These are phyloP conservation scores for Xerocomus brunneocitrinus DNA, from an alignment of 768 basidiomycete genomes.

Conservation along the genomic window DNA sequence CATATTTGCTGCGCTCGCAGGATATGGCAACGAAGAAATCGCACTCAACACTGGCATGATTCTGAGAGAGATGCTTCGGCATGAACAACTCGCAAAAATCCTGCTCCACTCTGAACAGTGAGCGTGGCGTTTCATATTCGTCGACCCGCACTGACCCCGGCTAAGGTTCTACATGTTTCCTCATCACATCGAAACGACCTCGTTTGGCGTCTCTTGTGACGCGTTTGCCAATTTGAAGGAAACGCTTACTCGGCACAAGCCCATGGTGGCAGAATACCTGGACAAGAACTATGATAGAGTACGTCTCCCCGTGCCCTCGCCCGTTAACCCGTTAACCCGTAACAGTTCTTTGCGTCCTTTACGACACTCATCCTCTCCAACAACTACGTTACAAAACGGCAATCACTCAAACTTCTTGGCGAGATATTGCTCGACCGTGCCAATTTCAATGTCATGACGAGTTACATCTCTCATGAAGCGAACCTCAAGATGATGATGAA, in stretches of 20 bases:
- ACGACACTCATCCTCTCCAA: slow-evolving; percentile 86
- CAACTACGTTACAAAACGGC: slow-evolving; percentile 99
- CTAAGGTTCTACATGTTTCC: slow-evolving; percentile 93
- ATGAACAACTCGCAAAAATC: slow-evolving; percentile 87
- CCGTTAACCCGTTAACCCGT: not conserved
- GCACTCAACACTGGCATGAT: slow-evolving; percentile 98
- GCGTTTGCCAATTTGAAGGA: slow-evolving; percentile 98
- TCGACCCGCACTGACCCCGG: not conserved
- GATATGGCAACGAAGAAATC: slow-evolving; percentile 94
- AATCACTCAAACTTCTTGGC: slow-evolving; percentile 95
- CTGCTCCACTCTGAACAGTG: slow-evolving; percentile 92
- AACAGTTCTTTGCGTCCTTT: slow-evolving; percentile 93
- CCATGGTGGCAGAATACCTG: slow-evolving; percentile 96
- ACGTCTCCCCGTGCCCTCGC: slow-evolving; percentile 23
- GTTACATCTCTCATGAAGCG: slow-evolving; percentile 90
- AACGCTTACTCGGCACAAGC: slow-evolving; percentile 92
- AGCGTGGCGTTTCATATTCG: slow-evolving; percentile 31
- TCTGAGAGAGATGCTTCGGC: slow-evolving; percentile 91
- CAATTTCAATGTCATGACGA: slow-evolving; percentile 98
- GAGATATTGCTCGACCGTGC: slow-evolving; percentile 97
- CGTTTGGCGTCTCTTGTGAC: slow-evolving; percentile 97
- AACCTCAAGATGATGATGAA: slow-evolving; percentile 99
- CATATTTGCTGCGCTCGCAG: slow-evolving; percentile 80
- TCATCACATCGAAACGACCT: slow-evolving; percentile 94
- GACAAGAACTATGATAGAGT: slow-evolving; percentile 97